Base-by-base conservation (phyloP, 345 rosid genomes). In the Zanthoxylum bungeanum region DNA sequence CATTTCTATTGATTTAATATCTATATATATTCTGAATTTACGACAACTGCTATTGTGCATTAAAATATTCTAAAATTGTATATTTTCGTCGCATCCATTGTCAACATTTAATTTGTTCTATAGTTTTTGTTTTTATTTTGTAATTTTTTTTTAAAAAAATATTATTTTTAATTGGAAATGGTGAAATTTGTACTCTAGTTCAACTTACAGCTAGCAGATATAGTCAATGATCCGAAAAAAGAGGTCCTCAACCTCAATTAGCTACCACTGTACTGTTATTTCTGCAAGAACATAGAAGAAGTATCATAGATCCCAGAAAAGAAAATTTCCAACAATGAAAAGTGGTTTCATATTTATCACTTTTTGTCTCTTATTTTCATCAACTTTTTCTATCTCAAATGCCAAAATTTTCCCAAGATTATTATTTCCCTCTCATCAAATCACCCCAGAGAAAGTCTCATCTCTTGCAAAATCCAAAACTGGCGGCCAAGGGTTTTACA, bases 401-500 rank as follows among this genome's bases (percentile, higher is more conserved):
- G 78, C 78, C 60, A 62, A 69, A 25, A 11, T 46, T 8, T 28
- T 59, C n/a, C 76, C 80, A 8, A 60, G 72, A n/a, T n/a, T n/a
- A n/a, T n/a, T n/a, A 58, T 84, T 83, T 50, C 86, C 88, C 27
- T 62, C 79, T 65, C n/a, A n/a, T 71, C 83, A 2, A 10, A 7
- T 55, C 42, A 64, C 27, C 1, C 73, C 82, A 56, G 80, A 82
- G 63, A 68, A 60, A 49, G 19, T 70, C 17, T 74, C 51, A 9
- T 9, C 83, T 3, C 22, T 34, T 68, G n/a, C 72, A 5, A 9
- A 2, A 37, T 37, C 50, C 16, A 39, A 11, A 11, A 14, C 39
- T 1, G 27, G 59, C 36, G 27, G 59, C 36, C 62, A 25, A 9
- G 60, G 73, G 71, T 68, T 69, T 4, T 85, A 78, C 78, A 67